Evolutionary conservation across 176 grass and related monocot species (phyloP), one percentile per base, ranked within the genome.

Genomic region (Tuctoria greenei): DNA sequence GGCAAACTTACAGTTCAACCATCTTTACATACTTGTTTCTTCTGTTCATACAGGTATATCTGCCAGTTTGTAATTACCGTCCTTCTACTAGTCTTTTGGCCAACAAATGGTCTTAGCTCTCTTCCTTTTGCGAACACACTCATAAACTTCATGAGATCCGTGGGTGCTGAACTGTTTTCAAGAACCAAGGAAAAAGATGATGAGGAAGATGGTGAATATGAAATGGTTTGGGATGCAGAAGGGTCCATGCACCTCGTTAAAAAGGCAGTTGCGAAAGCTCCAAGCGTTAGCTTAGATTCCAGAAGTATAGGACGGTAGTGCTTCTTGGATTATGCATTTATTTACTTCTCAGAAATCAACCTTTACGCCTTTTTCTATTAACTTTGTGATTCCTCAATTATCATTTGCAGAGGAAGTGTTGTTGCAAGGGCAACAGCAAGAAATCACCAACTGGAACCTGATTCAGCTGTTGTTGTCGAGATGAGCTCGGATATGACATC

Each of bases 211-310:
- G 86, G 84, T 62, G 95, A 95, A 26, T 98, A 95, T 66, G 91
- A 94, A 81, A 98, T 98, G 95, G 57, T 95, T 42, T 98, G 85
- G 85, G 95, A 98, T 77, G 95, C 91, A 21, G 95, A 95, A 59
- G 95, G 91, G 16, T 85, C 87, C 40, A 98, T 95, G 95, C 91
- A 95, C 58, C 89, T 94, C 10, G 81, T 98, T 42, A 98, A 88
- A 82, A 98, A 92, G 64, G 64, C 76, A 4, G 69, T 24, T 17
- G 10, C 52, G 54, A 90, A 65, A 49, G 27, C 36, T 31, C 80
- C 80, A 31, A 57, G 27, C 9, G 50, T 68, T 36, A 89, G 64
- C 70, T 68, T 84, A 74, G 82, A 96, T 26, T 66, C 73, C 6
- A 82, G 61, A 82, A 47, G 71, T 75, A 24, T 75, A 35, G 85